phyloP scores from a whole-genome alignment of 2,329 filamentous ascomycete genomes.

The Shiraia sp. region DNA sequence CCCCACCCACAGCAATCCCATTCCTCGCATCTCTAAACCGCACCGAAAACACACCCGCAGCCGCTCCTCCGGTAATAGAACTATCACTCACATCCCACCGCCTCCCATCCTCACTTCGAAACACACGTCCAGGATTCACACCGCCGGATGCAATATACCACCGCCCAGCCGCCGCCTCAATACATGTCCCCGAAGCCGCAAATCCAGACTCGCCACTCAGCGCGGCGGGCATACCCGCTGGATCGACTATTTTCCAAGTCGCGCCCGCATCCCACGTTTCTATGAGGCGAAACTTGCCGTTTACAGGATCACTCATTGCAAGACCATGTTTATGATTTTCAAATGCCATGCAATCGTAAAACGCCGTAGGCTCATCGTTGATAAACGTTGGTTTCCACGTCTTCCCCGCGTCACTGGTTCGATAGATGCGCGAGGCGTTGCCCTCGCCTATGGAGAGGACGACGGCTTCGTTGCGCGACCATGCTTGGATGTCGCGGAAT shows the following conservation, averaged over 20 bases:
- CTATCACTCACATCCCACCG: constrained; percentile 26
- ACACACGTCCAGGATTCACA: constrained; percentile 29
- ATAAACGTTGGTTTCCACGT: constrained; percentile 28
- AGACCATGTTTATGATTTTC: constrained; percentile 26
- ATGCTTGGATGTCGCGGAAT: constrained; percentile 36
- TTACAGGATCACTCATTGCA: constrained; percentile 34
- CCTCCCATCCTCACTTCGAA: constrained; percentile 15
- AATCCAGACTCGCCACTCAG: constrained; percentile 29
- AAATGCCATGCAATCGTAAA: constrained; percentile 37
- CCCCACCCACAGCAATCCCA: constrained; percentile 33
- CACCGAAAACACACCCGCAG: constrained; percentile 35
- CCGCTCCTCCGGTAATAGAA: constrained; percentile 25
- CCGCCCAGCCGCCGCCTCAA: constrained; percentile 29
- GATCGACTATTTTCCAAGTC: constrained; percentile 22
- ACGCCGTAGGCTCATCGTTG: constrained; percentile 27
- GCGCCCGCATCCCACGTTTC: constrained; percentile 30
- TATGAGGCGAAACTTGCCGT: constrained; percentile 32
- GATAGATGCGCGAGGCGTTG: constrained; percentile 28
- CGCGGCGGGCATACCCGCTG: constrained; percentile 20
- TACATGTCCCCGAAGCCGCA: constrained; percentile 32
- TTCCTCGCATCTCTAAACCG: constrained; percentile 27
- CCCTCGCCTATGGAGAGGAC: constrained; percentile 32
- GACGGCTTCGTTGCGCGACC: constrained; percentile 20
- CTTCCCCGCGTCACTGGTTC: constrained; percentile 24
- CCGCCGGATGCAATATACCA: constrained; percentile 36